A percentile compares a stretch with the other conserved stretches of the same genome.
Evolutionary conservation across 768 basidiomycete genomes (phyloP).

Genomic region (Kwoniella dendrophila): DNA sequence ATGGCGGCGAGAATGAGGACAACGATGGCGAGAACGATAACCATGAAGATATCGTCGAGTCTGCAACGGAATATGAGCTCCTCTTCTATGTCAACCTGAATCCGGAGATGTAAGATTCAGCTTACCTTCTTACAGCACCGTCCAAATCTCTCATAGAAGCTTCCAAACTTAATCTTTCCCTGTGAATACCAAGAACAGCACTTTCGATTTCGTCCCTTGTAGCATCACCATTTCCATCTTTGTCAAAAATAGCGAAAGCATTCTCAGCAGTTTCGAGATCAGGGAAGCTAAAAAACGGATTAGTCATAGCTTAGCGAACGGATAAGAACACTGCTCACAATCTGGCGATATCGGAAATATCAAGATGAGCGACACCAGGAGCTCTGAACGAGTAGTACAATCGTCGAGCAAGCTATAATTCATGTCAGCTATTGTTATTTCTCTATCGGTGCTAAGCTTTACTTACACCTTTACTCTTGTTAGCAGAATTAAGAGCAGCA

Average conservation of each 20-base stretch:
- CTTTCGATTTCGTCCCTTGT: constrained; percentile 66
- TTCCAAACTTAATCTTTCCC: constrained; percentile 80
- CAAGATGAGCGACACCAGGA: constrained; percentile 64
- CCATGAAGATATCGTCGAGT: constrained; percentile 84
- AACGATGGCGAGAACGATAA: constrained; percentile 68
- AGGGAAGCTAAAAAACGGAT: constrained; percentile 60
- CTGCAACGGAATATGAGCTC: constrained; percentile 45
- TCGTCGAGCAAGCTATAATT: constrained; percentile 70
- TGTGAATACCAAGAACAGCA: constrained; percentile 69
- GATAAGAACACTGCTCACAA: constrained; percentile 49
- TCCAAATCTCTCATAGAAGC: constrained; percentile 87
- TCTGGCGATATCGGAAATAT: constrained; percentile 69
- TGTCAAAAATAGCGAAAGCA: constrained; percentile 59
- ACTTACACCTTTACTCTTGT: constrained; percentile 64
- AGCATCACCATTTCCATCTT: constrained; percentile 60
- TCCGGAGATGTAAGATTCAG: neutral
- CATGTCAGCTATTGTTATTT: neutral
- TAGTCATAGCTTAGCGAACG: neutral
- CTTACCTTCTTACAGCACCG: constrained; percentile 70
- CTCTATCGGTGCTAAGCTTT: neutral
- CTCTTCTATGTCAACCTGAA: neutral
- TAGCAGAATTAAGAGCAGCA: constrained; percentile 74
- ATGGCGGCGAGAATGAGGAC: constrained; percentile 82
- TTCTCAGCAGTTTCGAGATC: constrained; percentile 64
- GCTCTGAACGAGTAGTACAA: constrained; percentile 82